These are phyloP conservation scores for Neurospora africana DNA, from an alignment of 495 filamentous ascomycete genomes.

Conservation along the genomic window DNA sequence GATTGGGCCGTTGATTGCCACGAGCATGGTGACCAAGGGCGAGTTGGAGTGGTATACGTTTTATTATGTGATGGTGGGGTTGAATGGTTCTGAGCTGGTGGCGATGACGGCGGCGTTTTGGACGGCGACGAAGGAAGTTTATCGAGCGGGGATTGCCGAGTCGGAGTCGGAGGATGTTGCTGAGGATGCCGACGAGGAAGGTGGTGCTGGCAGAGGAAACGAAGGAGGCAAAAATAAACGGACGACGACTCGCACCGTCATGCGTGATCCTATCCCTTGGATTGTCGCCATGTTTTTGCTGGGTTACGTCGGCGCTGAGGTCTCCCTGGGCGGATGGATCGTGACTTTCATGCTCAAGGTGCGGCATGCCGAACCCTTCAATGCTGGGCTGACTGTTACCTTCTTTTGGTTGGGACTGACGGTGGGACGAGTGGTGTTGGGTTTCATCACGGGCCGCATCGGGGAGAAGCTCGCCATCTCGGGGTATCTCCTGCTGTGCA, in stretches of 20 bases:
- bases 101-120: conserved; percentile 53
- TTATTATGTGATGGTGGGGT: conserved; percentile 55
- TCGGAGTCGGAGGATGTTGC: not conserved
- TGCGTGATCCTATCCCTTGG: conserved; percentile 51
- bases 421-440: conserved; percentile 59
- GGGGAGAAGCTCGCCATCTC: conserved; percentile 61
- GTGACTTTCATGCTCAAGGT: conserved; percentile 76
- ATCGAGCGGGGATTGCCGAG: conserved; percentile 32
- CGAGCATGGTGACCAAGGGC: conserved; percentile 54
- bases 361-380: conserved; percentile 56
- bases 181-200: conserved; percentile 13
- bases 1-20: conserved; percentile 66
- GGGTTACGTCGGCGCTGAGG: conserved; percentile 76
- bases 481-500: conserved; percentile 50
- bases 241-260: conserved; percentile 27
- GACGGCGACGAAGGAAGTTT: conserved; percentile 49
- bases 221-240: not conserved
- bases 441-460: conserved; percentile 55
- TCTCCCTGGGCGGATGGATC: conserved; percentile 79
- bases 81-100: conserved; percentile 50
- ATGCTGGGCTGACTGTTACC: conserved; percentile 67
- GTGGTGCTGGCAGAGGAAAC: conserved; percentile 11
- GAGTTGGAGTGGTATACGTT: conserved; percentile 51
- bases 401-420: conserved; percentile 84
- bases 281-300: conserved; percentile 66